A percentile compares a stretch with the other conserved stretches of the same genome.
These are phyloP conservation scores for Botryotinia calthae DNA, from an alignment of 2,329 filamentous ascomycete species.

Conservation along the genomic window DNA sequence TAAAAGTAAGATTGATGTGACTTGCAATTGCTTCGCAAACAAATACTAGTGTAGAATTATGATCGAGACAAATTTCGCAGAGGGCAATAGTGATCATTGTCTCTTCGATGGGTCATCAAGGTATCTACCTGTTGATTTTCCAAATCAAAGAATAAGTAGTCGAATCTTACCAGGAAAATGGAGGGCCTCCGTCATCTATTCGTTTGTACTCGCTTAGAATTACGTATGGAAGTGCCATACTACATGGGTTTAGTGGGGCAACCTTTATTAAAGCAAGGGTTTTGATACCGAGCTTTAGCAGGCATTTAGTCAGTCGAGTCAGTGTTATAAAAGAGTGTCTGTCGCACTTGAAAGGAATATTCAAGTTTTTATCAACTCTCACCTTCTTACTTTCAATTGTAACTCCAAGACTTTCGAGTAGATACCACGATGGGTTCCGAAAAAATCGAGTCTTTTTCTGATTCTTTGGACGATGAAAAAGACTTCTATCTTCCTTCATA, in stretches of 20 bases:
- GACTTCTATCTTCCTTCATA: not conserved
- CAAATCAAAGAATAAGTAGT: too few species aligned
- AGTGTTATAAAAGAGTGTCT: not conserved
- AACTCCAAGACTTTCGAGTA: not conserved
- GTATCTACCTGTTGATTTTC: too few species aligned
- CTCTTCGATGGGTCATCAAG: too few species aligned
- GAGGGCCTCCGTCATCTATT: not conserved
- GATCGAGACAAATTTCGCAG: too few species aligned
- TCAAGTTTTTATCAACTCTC: not conserved
- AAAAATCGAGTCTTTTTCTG: not conserved
- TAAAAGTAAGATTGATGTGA: too few species aligned
- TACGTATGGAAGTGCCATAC: not conserved
- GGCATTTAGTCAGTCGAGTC: not conserved
- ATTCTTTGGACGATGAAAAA: rapidly evolving
- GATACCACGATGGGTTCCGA: not conserved
- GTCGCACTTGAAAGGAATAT: not conserved
- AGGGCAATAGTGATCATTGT: too few species aligned
- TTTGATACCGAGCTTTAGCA: not conserved
- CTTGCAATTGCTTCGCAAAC: too few species aligned
- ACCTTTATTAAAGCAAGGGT: not conserved
- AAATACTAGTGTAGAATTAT: too few species aligned
- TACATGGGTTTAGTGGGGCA: not conserved
- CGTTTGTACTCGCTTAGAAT: not conserved
- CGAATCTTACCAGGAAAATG: too few species aligned
- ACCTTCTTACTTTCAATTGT: too few species aligned